Percentiles rank a stretch among this genome's conserved stretches.
phyloP scores from a whole-genome alignment of 345 rosid genomes.

The Eucalyptus curtisii region DNA sequence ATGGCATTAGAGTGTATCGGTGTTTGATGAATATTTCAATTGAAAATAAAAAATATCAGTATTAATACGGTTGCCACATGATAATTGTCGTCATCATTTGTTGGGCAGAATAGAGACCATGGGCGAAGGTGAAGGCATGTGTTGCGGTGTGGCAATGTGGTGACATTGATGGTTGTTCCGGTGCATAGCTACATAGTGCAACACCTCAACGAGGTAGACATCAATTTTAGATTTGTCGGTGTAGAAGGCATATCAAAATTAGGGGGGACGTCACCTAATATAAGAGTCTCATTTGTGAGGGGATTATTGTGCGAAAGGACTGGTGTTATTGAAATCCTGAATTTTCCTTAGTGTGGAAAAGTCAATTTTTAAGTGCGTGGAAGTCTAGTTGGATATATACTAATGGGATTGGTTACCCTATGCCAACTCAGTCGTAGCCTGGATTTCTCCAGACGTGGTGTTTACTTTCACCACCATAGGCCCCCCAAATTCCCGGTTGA shows the following conservation, averaged over 20 bases:
- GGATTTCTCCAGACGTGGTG: too few relatives aligned
- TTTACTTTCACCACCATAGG: too few relatives aligned
- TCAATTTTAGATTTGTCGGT: background rate
- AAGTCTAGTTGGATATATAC: background rate
- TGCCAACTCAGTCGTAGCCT: too few relatives aligned
- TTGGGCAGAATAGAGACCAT: background rate
- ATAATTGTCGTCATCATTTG: background rate
- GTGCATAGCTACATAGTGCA: background rate
- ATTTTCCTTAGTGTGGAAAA: background rate
- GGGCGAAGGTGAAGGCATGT: background rate
- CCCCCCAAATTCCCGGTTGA: too few relatives aligned
- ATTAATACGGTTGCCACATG: background rate
- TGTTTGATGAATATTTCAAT: background rate
- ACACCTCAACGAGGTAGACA: background rate
- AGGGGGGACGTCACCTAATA: background rate
- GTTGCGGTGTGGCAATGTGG: background rate
- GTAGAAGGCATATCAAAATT: background rate
- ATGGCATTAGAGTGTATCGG: accelerated
- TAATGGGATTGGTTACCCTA: too few relatives aligned
- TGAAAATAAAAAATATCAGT: background rate
- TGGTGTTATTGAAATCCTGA: background rate
- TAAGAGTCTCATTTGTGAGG: background rate
- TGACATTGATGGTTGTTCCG: background rate
- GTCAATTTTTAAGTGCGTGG: background rate
- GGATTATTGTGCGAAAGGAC: background rate